These are phyloP conservation scores for Teunomyces kruisii DNA, from an alignment of 805 yeast species.

Conservation along the genomic window DNA sequence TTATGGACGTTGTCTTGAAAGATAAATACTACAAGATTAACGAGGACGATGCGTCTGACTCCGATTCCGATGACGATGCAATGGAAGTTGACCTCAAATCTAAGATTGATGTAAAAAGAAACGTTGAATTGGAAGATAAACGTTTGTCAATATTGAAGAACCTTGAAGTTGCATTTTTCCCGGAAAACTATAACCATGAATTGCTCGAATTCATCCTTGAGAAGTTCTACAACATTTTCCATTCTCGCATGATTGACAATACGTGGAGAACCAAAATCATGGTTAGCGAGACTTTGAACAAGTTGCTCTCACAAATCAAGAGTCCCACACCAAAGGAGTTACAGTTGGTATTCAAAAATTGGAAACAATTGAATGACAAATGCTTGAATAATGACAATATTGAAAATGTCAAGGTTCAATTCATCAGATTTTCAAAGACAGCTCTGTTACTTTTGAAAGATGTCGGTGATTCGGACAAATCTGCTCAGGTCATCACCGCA, in stretches of 20 bases:
- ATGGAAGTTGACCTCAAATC: constrained; percentile 20
- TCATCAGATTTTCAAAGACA: constrained; percentile 29
- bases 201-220: constrained; percentile 29
- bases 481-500: constrained; percentile 9
- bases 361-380: constrained; percentile 22
- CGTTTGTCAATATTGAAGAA: constrained; percentile 37
- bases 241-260: constrained; percentile 28
- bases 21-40: constrained; percentile 38
- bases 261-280: constrained; percentile 65
- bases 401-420: constrained; percentile 62
- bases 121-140: constrained; percentile 50
- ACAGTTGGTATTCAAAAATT: constrained; percentile 19
- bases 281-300: constrained; percentile 40
- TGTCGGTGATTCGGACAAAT: constrained; percentile 14
- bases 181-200: constrained; percentile 11
- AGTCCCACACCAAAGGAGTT: not conserved
- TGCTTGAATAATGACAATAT: constrained; percentile 42
- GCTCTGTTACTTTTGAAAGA: constrained; percentile 13
- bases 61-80: constrained; percentile 26
- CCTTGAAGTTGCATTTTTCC: constrained; percentile 32
- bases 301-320: constrained; percentile 10
- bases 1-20: constrained; percentile 32
- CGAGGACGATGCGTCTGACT: constrained; percentile 35
- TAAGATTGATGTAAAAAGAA: constrained; percentile 38
- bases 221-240: constrained; percentile 19